Conservation (phyloP, 306 rosid genomes). For the Luffa aegyptiaca region DNA sequence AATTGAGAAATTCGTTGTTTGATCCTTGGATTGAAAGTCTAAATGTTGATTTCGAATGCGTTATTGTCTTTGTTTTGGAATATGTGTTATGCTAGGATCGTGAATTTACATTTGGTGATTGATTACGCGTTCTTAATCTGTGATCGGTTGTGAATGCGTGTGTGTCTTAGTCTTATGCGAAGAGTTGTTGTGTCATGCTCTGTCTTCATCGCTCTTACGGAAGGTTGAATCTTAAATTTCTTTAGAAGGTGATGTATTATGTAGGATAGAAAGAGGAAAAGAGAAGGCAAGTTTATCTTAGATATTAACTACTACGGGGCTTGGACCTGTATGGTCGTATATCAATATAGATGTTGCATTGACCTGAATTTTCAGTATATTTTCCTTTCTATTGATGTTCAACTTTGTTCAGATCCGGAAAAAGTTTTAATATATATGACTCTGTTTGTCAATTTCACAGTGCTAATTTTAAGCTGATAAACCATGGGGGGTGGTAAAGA, state of each 20-base stretch:
- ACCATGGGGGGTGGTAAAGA: slow-evolving; percentile 82
- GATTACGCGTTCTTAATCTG: background rate
- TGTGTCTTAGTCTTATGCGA: background rate
- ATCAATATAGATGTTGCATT: background rate
- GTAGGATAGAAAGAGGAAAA: background rate
- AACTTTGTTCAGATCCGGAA: background rate
- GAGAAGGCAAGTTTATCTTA: background rate
- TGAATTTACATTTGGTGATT: background rate
- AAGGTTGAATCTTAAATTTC: background rate
- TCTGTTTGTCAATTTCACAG: slow-evolving; percentile 1
- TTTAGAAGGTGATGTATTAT: background rate
- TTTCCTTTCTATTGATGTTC: background rate
- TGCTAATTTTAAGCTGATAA: background rate
- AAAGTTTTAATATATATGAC: background rate
- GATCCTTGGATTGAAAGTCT: background rate
- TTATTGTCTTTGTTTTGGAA: background rate
- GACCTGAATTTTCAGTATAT: background rate
- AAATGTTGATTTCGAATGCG: background rate
- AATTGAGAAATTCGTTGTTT: background rate
- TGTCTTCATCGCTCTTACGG: background rate
- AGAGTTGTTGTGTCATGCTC: background rate
- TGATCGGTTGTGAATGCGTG: background rate
- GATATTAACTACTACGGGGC: background rate
- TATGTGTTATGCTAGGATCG: background rate
- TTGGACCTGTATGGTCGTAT: background rate